Conservation (phyloP, 768 basidiomycete species). For the Amanita brunnescens region DNA sequence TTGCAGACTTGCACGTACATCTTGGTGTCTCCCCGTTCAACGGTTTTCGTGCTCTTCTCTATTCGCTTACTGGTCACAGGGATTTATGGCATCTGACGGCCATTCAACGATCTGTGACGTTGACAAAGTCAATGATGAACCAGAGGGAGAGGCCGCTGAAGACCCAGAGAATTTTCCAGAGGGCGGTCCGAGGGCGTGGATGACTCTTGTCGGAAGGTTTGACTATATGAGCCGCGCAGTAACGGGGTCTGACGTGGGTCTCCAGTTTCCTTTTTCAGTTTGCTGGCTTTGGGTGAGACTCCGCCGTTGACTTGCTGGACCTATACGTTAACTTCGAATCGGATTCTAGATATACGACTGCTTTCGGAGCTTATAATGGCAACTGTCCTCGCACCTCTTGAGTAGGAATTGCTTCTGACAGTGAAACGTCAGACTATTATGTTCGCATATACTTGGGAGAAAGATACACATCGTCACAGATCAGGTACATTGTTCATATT, state of each 20-base stretch:
- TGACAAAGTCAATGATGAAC: not conserved
- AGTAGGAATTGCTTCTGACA: constrained; percentile 1
- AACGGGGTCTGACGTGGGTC: not conserved
- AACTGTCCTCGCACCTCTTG: constrained; percentile 1
- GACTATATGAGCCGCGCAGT: constrained; percentile 5
- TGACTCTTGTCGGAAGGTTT: constrained; percentile 35
- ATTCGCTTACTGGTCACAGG: too few relatives aligned
- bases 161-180: constrained; percentile 19
- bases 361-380: constrained; percentile 29
- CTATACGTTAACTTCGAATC: not conserved
- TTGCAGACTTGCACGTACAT: too few relatives aligned
- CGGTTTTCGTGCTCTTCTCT: too few relatives aligned
- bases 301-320: not conserved
- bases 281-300: constrained; percentile 31
- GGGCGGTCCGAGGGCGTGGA: constrained; percentile 34
- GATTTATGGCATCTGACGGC: too few relatives aligned
- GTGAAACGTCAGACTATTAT: constrained; percentile 27
- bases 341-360: constrained; percentile 23
- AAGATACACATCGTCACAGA: constrained; percentile 23
- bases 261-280: constrained; percentile 32
- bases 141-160: not conserved
- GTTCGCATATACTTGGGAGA: constrained; percentile 27
- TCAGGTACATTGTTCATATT: constrained; percentile 21
- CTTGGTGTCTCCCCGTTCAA: too few relatives aligned
- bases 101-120: too few relatives aligned